phyloP scores from a whole-genome alignment of 2,329 filamentous ascomycete genomes.

The Hyphodiscus sp. region DNA sequence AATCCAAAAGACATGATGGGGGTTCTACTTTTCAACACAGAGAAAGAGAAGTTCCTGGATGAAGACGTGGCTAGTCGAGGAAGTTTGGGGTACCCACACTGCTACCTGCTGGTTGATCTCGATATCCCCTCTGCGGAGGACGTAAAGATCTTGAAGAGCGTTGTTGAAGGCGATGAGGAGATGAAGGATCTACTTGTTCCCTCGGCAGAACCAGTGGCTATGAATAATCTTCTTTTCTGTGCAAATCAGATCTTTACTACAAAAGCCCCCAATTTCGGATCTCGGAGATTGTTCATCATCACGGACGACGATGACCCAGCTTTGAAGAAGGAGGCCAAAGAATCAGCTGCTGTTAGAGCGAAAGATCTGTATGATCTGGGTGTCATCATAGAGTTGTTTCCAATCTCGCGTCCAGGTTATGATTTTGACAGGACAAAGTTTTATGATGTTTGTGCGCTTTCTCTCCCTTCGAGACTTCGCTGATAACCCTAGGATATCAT shows the following conservation, averaged over 20 bases:
- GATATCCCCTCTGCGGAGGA: slow-evolving; percentile 82
- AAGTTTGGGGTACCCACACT: slow-evolving; percentile 73
- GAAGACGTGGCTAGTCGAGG: slow-evolving; percentile 51
- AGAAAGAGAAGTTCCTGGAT: slow-evolving; percentile 72
- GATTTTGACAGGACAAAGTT: slow-evolving; percentile 80
- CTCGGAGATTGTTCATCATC: slow-evolving; percentile 87
- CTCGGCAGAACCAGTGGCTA: slow-evolving; percentile 62
- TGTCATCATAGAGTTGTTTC: slow-evolving; percentile 87
- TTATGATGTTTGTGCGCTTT: slow-evolving; percentile 66
- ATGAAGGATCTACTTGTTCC: slow-evolving; percentile 63
- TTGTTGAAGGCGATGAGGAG: slow-evolving; percentile 75
- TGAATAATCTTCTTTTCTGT: slow-evolving; percentile 88
- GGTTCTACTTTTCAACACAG: slow-evolving; percentile 83
- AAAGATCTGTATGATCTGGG: slow-evolving; percentile 94
- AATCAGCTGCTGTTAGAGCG: slow-evolving; percentile 75
- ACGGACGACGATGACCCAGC: slow-evolving; percentile 92
- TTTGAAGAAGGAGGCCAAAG: slow-evolving; percentile 62
- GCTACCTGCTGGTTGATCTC: slow-evolving; percentile 84
- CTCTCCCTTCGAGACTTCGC: slow-evolving; percentile 1
- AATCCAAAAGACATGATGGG: slow-evolving; percentile 97
- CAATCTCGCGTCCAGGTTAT: slow-evolving; percentile 65
- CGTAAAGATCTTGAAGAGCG: slow-evolving; percentile 68
- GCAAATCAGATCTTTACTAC: slow-evolving; percentile 96
- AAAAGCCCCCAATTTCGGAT: slow-evolving; percentile 89
- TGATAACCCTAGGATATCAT: slow-evolving; percentile 66